Evolutionary conservation across 768 basidiomycete genomes (phyloP).

Genomic region (Punctularia strigosozonata): DNA sequence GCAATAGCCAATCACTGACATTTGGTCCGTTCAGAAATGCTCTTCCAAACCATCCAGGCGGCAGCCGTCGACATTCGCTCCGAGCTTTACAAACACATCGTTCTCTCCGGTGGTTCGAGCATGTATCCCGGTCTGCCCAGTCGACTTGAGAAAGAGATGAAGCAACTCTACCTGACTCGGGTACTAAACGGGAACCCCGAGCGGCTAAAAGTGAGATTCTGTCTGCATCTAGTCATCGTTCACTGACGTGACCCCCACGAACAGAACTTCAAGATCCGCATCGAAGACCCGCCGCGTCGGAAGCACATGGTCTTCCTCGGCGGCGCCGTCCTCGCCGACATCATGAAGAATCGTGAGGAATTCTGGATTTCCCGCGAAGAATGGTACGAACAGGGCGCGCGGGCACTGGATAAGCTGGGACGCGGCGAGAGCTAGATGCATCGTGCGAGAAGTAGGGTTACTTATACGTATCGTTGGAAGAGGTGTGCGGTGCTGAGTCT

Average conservation of each 20-base stretch:
- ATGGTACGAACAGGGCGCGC: conserved; percentile 85
- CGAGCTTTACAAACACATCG: conserved; percentile 96
- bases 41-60: conserved; percentile 89
- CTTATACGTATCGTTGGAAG: too few species aligned
- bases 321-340: conserved; percentile 95
- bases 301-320: conserved; percentile 99
- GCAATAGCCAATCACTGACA: neutral
- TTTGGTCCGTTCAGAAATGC: conserved; percentile 55
- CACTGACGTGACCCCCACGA: neutral
- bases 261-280: conserved; percentile 98
- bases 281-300: conserved; percentile 94
- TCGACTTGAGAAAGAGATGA: conserved; percentile 98
- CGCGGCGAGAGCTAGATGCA: conserved; percentile 35
- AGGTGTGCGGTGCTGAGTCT: too few species aligned
- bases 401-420: conserved; percentile 78
- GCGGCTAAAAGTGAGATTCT: conserved; percentile 58
- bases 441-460: too few species aligned
- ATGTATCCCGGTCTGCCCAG: conserved; percentile 99
- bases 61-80: conserved; percentile 84
- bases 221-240: neutral
- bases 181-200: conserved; percentile 77
- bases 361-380: conserved; percentile 95
- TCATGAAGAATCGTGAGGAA: conserved; percentile 90
- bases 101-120: conserved; percentile 93
- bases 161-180: conserved; percentile 92